Conservation (phyloP, 371 early-diverging fungal species). For the Racocetra persica region DNA sequence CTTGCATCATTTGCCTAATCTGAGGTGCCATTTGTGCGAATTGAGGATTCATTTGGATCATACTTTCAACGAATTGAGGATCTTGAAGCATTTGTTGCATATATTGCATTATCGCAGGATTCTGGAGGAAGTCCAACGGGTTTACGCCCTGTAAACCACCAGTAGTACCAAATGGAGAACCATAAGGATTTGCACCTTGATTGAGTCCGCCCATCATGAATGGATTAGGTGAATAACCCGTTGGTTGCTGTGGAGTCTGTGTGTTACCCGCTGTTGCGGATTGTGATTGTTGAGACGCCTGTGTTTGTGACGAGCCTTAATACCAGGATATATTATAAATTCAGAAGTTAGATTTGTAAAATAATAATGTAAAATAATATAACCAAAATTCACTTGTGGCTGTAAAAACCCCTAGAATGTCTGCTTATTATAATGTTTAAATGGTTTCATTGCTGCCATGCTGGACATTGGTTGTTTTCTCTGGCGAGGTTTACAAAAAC, state of each 20-base stretch:
- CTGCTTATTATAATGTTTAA: not conserved
- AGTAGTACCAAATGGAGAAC: slow-evolving; percentile 44
- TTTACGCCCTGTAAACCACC: slow-evolving; percentile 56
- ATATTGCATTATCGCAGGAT: slow-evolving; percentile 84
- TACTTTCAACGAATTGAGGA: slow-evolving; percentile 83
- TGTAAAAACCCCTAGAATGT: not conserved
- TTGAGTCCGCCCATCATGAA: slow-evolving; percentile 45
- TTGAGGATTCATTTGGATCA: slow-evolving; percentile 84
- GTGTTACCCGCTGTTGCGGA: slow-evolving; percentile 47
- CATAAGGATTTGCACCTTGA: slow-evolving; percentile 61
- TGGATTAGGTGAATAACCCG: slow-evolving; percentile 45
- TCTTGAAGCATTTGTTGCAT: slow-evolving; percentile 82
- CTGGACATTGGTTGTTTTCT: not conserved
- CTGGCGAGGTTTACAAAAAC: not conserved
- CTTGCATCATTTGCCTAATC: slow-evolving; percentile 79
- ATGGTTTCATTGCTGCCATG: not conserved
- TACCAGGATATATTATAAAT: too few relatives aligned
- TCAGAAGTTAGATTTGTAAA: not conserved
- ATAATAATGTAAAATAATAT: not conserved
- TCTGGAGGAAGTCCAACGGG: slow-evolving; percentile 76
- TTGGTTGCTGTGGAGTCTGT: slow-evolving; percentile 47
- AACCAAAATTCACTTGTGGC: not conserved
- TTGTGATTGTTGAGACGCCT: slow-evolving; percentile 38
- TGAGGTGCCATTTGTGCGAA: slow-evolving; percentile 86
- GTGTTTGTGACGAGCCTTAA: not conserved